These are phyloP conservation scores for Lomentospora prolificans DNA, from an alignment of 2,329 filamentous ascomycete species.

Conservation along the genomic window DNA sequence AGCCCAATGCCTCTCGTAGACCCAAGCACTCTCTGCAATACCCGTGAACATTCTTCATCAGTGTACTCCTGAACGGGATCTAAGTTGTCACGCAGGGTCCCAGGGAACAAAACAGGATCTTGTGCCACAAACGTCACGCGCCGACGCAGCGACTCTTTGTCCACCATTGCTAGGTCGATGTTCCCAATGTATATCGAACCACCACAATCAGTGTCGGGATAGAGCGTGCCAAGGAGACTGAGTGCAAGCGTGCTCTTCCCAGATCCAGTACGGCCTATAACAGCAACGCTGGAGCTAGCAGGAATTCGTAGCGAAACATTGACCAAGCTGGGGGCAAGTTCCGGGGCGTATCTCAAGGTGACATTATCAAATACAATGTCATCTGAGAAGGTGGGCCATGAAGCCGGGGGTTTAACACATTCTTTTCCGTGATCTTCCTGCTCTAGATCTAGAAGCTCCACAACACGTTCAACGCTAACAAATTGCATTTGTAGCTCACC, in stretches of 20 bases:
- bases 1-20: slow-evolving; percentile 29
- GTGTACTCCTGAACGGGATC: slow-evolving; percentile 55
- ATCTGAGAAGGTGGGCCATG: slow-evolving; percentile 65
- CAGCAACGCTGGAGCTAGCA: slow-evolving; percentile 47
- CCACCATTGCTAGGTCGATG: slow-evolving; percentile 40
- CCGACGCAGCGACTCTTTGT: slow-evolving; percentile 45
- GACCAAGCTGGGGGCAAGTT: slow-evolving; percentile 62
- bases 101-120: slow-evolving; percentile 52
- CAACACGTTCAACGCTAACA: slow-evolving; percentile 77
- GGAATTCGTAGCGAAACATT: slow-evolving; percentile 65
- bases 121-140: slow-evolving; percentile 55
- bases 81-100: slow-evolving; percentile 52
- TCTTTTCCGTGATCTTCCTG: slow-evolving; percentile 57
- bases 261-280: slow-evolving; percentile 76
- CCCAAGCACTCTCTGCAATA: slow-evolving; percentile 51
- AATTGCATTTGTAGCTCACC: slow-evolving; percentile 87
- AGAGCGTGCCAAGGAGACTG: slow-evolving; percentile 45
- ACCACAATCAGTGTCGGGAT: slow-evolving; percentile 24
- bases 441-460: slow-evolving; percentile 70
- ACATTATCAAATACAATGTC: slow-evolving; percentile 69
- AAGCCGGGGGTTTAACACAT: slow-evolving; percentile 53
- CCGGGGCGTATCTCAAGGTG: slow-evolving; percentile 69
- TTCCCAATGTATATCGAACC: slow-evolving; percentile 45
- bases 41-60: slow-evolving; percentile 36
- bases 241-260: slow-evolving; percentile 73